Percentiles rank a stretch among this genome's conserved stretches.
Conservation (phyloP, 257 asterid genomes). For the Ilex aquifolium region DNA sequence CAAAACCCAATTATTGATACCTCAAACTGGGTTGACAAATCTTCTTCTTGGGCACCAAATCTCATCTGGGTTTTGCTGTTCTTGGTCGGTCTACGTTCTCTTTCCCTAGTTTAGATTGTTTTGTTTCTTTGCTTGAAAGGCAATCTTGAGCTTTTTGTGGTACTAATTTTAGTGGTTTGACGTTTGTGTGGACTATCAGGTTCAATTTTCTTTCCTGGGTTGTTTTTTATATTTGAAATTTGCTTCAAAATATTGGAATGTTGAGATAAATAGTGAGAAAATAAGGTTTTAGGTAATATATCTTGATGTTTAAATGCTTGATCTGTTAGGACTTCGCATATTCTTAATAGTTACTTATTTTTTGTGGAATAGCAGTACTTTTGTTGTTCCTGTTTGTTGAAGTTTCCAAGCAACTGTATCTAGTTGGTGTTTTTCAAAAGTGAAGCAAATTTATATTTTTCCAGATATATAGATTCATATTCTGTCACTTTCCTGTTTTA, state of each 20-base stretch:
- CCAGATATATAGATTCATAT: too few relatives aligned
- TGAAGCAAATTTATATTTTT: too few relatives aligned
- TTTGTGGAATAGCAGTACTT: too few relatives aligned
- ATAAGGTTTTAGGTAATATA: too few relatives aligned
- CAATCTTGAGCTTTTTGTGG: neutral
- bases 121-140: neutral
- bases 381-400: too few relatives aligned
- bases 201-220: neutral
- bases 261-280: neutral
- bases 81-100: constrained; percentile 33
- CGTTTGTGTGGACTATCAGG: constrained; percentile 12
- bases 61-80: constrained; percentile 29
- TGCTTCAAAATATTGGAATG: neutral
- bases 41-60: constrained; percentile 13
- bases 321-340: too few relatives aligned
- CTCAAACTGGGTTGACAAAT: constrained; percentile 29
- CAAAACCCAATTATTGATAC: constrained; percentile 23
- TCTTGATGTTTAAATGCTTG: too few relatives aligned
- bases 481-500: too few relatives aligned
- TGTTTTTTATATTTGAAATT: neutral
- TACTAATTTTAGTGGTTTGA: constrained; percentile 1
- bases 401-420: too few relatives aligned
- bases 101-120: neutral
- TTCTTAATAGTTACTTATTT: too few relatives aligned
- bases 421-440: too few relatives aligned